Conservation (phyloP, 2,329 filamentous ascomycete species). For the Myriosclerotinia scirpicola region DNA sequence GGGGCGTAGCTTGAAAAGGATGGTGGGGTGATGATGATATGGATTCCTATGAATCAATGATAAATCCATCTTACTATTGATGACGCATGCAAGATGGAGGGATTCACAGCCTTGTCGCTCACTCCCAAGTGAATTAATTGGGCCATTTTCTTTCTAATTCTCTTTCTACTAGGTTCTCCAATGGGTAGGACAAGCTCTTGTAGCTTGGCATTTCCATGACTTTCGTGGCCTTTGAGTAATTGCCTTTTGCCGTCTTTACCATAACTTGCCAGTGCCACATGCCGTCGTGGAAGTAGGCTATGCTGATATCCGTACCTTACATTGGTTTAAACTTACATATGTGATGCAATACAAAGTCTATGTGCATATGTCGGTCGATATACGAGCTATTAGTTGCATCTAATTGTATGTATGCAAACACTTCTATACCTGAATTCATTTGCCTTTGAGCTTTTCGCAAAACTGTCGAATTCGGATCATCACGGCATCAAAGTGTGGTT, state of each 20-base stretch:
- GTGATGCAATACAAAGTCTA: background rate
- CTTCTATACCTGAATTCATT: background rate
- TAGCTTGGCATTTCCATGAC: background rate
- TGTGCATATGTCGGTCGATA: background rate
- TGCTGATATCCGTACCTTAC: background rate
- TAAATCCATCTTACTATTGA: background rate
- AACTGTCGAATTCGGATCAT: background rate
- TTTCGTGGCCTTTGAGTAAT: background rate
- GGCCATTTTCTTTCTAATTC: background rate
- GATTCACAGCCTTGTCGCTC: slow-evolving; percentile 10
- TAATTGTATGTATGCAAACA: too few relatives aligned
- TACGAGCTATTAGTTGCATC: background rate
- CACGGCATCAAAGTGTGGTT: slow-evolving; percentile 7
- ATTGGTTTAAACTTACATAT: background rate
- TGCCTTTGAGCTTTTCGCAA: background rate
- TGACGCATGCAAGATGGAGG: slow-evolving; percentile 11
- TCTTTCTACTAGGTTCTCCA: background rate
- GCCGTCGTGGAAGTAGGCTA: slow-evolving; percentile 2
- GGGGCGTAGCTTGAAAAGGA: slow-evolving; percentile 5
- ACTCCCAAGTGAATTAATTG: background rate
- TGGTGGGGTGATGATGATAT: slow-evolving; percentile 17
- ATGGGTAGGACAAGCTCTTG: background rate
- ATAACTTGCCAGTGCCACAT: background rate
- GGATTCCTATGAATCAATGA: background rate
- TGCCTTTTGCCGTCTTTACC: background rate